These are phyloP conservation scores for Catenaria anguillulae DNA, from an alignment of 371 early-diverging fungal species.

Conservation along the genomic window DNA sequence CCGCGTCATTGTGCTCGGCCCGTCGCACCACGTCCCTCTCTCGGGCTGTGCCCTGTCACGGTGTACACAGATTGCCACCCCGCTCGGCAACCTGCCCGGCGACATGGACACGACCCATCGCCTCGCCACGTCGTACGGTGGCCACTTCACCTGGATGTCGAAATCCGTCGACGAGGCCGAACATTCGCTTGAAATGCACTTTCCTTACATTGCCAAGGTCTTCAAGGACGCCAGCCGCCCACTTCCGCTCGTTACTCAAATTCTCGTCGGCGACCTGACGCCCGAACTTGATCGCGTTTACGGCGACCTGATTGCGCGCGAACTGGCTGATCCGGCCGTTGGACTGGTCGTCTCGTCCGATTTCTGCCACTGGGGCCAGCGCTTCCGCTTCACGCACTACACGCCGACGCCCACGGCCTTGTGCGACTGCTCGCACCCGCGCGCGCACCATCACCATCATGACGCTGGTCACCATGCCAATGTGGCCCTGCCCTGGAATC, in stretches of 20 bases:
- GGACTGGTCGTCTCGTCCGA: conserved; percentile 84
- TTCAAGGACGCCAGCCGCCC: conserved; percentile 6
- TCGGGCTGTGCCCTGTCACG: conserved; percentile 58
- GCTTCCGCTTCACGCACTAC: conserved; percentile 20
- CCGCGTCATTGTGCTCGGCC: conserved; percentile 79
- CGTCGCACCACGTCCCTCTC: conserved; percentile 78
- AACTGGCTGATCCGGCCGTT: conserved; percentile 46
- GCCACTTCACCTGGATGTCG: conserved; percentile 48
- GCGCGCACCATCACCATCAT: neutral
- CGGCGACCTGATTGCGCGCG: conserved; percentile 49
- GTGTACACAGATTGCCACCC: conserved; percentile 61
- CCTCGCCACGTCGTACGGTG: conserved; percentile 30
- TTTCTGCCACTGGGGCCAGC: conserved; percentile 80
- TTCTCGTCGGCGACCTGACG: conserved; percentile 62
- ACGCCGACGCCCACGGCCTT: neutral
- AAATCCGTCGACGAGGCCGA: conserved; percentile 65
- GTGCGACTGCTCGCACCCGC: conserved; percentile 5
- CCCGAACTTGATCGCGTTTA: conserved; percentile 35
- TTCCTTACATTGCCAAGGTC: conserved; percentile 52
- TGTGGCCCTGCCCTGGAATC: neutral
- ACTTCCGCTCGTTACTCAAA: conserved; percentile 55
- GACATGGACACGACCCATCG: conserved; percentile 31
- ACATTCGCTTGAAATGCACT: conserved; percentile 81
- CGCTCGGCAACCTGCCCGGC: conserved; percentile 59
- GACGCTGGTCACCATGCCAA: neutral